Conservation (phyloP, 139 green algal genomes). For the Chlamydomonas eustigma region DNA sequence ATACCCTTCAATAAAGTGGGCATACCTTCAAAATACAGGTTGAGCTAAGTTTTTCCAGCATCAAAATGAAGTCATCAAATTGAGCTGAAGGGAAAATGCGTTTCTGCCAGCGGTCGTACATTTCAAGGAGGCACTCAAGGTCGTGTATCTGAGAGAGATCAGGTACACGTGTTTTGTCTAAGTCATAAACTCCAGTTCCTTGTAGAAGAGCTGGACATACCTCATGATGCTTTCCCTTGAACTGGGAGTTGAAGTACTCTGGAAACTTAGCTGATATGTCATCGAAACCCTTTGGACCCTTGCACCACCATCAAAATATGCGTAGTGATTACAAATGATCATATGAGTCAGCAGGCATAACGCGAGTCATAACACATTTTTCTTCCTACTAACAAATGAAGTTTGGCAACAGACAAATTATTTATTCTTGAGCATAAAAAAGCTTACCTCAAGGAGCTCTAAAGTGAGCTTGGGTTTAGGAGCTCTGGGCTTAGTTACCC, state of each 20-base stretch:
- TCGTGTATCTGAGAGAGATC: constrained; percentile 35
- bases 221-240: constrained; percentile 9
- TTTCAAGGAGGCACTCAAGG: constrained; percentile 46
- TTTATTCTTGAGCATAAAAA: neutral
- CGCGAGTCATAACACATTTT: no score
- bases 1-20: no score
- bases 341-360: no score
- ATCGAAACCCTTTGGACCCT: constrained; percentile 11
- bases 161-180: neutral
- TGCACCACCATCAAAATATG: neutral
- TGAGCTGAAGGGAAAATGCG: constrained; percentile 42
- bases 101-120: constrained; percentile 48
- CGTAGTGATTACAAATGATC: no score
- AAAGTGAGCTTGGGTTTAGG: constrained; percentile 6
- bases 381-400: no score
- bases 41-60: constrained; percentile 47
- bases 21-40: constrained; percentile 36
- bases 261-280: constrained; percentile 1
- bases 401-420: no score
- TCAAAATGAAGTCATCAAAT: constrained; percentile 43
- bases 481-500: neutral
- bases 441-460: constrained; percentile 2
- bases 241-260: neutral
- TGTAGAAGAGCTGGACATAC: neutral
- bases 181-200: neutral